Evolutionary conservation across 148 eudicot species (phyloP), one percentile per base, ranked within the genome.

Genomic region (Dysphania ambrosioides): DNA sequence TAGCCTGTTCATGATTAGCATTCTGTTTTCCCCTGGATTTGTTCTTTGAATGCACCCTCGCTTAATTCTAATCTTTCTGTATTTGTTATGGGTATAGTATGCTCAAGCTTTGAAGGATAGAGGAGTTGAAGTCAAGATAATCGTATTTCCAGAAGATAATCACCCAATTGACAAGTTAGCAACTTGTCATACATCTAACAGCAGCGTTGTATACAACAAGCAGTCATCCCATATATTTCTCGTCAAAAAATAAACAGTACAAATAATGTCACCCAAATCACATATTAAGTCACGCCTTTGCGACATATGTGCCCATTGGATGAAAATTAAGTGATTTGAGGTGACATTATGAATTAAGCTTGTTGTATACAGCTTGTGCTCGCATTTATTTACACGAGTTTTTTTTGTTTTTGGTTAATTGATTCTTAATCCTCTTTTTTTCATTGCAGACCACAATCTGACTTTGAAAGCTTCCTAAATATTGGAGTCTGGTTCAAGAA

Each of bases 401-500:
- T 23, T 4, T 63, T 32, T 74, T 27, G 13, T 65, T 11, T 12
- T 65, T 56, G 27, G 47, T 40, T n/a, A n/a, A n/a, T n/a, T n/a
- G 29, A 75, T 26, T 61, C 49, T 67, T 72, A 36, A 68, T 42
- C 75, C 62, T 24, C 12, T 10, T 30, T 49, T 32, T 4, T 63
- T 47, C 19, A 63, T 76, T 83, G 87, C 98, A 94, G 98, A 65
- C 97, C 98, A 1, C 96, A 90, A 63, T 86, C 98, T 1, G 97
- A 94, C 77, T 94, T 85, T 34, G 98, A 94, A 76, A 86, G 93
- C 89, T 94, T 85, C 79, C 86, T 94, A 47, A 94, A 91, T 60
- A 88, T 91, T 21, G 98, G 93, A 79, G 83, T 91, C 26, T 94
- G 98, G 98, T 94, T 94, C 88, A 94, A 86, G 81, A 94, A 91